A percentile compares a stretch with the other conserved stretches of the same genome.
These are phyloP conservation scores for Suillus lakei DNA, from an alignment of 768 basidiomycete species.

Conservation along the genomic window DNA sequence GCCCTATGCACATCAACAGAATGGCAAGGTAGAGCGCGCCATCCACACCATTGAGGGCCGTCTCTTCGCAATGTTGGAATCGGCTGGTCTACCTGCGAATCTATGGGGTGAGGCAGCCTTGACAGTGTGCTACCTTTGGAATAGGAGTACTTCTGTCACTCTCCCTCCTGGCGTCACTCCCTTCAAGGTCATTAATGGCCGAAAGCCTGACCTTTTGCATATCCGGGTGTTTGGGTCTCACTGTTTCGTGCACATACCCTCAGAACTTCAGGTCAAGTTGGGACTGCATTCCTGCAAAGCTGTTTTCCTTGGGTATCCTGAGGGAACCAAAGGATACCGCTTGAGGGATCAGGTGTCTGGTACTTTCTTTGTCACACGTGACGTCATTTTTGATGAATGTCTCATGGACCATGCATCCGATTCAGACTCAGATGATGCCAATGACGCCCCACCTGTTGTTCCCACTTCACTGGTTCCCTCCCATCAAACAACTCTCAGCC, in stretches of 20 bases:
- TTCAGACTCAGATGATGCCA: too few species aligned
- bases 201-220: conserved; percentile 26
- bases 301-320: conserved; percentile 1
- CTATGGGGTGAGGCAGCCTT: neutral
- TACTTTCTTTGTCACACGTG: neutral
- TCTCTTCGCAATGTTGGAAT: too few species aligned
- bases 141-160: accelerated
- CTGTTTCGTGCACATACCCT: conserved; percentile 16
- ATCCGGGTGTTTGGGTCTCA: conserved; percentile 24
- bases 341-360: neutral
- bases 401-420: too few species aligned
- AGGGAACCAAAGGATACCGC: neutral
- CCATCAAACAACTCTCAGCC: too few species aligned
- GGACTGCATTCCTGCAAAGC: conserved; percentile 14
- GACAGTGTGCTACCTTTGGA: neutral
- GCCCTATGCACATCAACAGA: too few species aligned
- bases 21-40: too few species aligned
- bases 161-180: conserved; percentile 17
- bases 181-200: conserved; percentile 23
- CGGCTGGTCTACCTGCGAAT: neutral
- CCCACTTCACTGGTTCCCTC: too few species aligned
- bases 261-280: conserved; percentile 7
- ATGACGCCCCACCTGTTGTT: too few species aligned
- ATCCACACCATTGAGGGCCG: too few species aligned
- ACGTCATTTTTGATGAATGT: neutral